Percentiles rank a stretch among this genome's conserved stretches.
Evolutionary conservation across 176 grass and related monocot species (phyloP).

Genomic region (Hordeum vulgare): MorexV3_pseudomolecules_assembly NC_058521.1:211420-211919

Average conservation of each 20-base stretch:
- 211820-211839: conserved; percentile 89
- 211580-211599: conserved; percentile 96
- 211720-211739: conserved; percentile 82
- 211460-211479: not conserved
- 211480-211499: not conserved
- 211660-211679: conserved; percentile 94
- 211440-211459: not conserved
- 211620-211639: conserved; percentile 80
- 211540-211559: not conserved
- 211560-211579: conserved; percentile 89
- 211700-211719: conserved; percentile 94
- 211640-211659: conserved; percentile 91
- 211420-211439: not conserved
- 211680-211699: conserved; percentile 83
- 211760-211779: conserved; percentile 97
- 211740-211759: conserved; percentile 74
- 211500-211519: not conserved
- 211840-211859: conserved; percentile 81
- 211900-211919: conserved; percentile 69
- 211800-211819: conserved; percentile 95
- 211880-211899: conserved; percentile 98
- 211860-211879: conserved; percentile 95
- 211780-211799: conserved; percentile 91
- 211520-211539: not conserved
- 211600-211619: conserved; percentile 78